Conservation (phyloP, 495 filamentous ascomycete species). For the Aspergillus incahuasiensis region DNA sequence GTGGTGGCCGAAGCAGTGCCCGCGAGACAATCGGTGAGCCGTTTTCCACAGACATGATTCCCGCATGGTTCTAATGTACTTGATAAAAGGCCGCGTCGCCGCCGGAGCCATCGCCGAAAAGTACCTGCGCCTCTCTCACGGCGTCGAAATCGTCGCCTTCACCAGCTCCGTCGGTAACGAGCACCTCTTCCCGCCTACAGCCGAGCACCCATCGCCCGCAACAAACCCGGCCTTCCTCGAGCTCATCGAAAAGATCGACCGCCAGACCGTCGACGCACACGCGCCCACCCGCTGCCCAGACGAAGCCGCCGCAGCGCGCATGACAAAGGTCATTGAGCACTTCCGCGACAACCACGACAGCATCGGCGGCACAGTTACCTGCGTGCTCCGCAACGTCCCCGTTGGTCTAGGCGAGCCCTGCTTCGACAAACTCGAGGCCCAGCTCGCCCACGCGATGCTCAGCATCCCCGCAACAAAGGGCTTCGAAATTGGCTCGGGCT, state of each 20-base stretch:
- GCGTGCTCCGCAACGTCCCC: constrained; percentile 88
- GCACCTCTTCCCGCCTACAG: constrained; percentile 78
- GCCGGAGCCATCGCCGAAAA: constrained; percentile 96
- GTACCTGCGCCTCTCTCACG: constrained; percentile 74
- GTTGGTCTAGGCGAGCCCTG: constrained; percentile 87
- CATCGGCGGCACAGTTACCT: constrained; percentile 94
- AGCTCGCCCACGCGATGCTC: constrained; percentile 93
- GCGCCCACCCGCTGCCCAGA: constrained; percentile 85
- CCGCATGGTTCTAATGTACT: constrained; percentile 1
- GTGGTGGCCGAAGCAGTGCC: constrained; percentile 87
- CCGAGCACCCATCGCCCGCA: constrained; percentile 63
- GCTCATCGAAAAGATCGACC: constrained; percentile 68
- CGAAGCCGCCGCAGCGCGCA: constrained; percentile 54
- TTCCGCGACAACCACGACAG: constrained; percentile 79
- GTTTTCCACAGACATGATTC: not conserved
- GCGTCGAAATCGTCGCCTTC: constrained; percentile 88
- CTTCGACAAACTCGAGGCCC: constrained; percentile 95
- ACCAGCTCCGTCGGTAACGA: constrained; percentile 79
- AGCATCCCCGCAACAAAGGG: constrained; percentile 96
- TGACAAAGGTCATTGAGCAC: constrained; percentile 75
- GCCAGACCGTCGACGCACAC: constrained; percentile 75
- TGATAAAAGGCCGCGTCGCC: constrained; percentile 65
- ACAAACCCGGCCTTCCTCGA: constrained; percentile 83
- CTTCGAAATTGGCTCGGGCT: constrained; percentile 94
- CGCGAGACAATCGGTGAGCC: constrained; percentile 83